Evolutionary conservation across 768 basidiomycete species (phyloP).

Genomic region (Serendipita indica): DNA sequence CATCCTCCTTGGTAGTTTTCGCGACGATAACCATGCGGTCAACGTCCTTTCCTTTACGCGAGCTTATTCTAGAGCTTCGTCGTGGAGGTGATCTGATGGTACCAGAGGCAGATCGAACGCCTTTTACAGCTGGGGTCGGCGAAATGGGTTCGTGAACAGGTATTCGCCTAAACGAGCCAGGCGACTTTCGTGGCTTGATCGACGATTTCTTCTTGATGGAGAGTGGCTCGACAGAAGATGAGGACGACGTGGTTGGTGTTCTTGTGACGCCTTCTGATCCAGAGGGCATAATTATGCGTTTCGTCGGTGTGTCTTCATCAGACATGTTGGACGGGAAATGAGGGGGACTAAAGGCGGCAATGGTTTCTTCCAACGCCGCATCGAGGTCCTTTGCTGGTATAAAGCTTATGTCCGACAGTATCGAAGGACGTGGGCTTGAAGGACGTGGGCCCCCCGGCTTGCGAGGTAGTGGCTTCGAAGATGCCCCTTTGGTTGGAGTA

Average conservation of each 20-base stretch:
- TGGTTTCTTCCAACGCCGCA: constrained; percentile 28
- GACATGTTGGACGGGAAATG: not conserved
- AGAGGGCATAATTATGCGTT: constrained; percentile 33
- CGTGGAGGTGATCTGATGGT: not conserved
- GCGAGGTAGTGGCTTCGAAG: not conserved
- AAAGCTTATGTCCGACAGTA: constrained; percentile 15
- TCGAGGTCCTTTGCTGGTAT: constrained; percentile 28
- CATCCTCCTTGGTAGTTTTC: constrained; percentile 50
- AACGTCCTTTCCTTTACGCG: constrained; percentile 24
- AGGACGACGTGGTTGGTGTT: constrained; percentile 32
- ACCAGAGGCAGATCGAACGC: not conserved
- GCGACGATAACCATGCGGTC: constrained; percentile 36
- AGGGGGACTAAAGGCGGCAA: constrained; percentile 18
- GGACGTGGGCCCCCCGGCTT: constrained; percentile 25
- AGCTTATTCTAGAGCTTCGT: constrained; percentile 18
- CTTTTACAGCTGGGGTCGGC: not conserved
- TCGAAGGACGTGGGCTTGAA: constrained; percentile 35
- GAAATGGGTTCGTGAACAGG: not conserved
- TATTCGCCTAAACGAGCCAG: not conserved
- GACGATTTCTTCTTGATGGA: constrained; percentile 78
- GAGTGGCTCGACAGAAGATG: constrained; percentile 50
- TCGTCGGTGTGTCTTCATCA: not conserved
- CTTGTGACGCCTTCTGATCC: constrained; percentile 56
- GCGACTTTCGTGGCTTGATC: constrained; percentile 17
- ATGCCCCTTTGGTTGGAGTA: not conserved